Conservation (phyloP, 2,329 filamentous ascomycete species). For the Apiospora aurea region DNA sequence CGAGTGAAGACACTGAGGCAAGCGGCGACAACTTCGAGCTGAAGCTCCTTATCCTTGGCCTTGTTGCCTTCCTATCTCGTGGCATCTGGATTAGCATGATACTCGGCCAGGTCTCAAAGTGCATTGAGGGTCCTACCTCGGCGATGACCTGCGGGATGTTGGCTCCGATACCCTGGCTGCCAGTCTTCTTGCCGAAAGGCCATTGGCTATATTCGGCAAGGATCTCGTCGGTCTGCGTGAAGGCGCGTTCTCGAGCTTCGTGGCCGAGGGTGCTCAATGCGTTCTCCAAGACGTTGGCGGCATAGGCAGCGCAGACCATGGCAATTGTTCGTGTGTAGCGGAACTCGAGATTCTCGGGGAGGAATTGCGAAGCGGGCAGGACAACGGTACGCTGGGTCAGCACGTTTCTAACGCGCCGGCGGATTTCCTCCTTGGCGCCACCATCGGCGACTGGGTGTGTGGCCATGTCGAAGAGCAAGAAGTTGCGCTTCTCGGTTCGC, state of each 20-base stretch:
- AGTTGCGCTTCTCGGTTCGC: constrained; percentile 98
- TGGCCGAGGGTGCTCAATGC: constrained; percentile 93
- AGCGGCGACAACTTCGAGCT: constrained; percentile 95
- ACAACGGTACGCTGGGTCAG: constrained; percentile 95
- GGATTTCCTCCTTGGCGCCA: constrained; percentile 96
- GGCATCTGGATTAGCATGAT: background rate
- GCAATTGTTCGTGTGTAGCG: constrained; percentile 88
- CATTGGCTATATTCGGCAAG: constrained; percentile 96
- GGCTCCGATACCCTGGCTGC: constrained; percentile 82
- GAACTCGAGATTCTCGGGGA: constrained; percentile 94
- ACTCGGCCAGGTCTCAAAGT: background rate
- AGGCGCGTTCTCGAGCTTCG: constrained; percentile 91
- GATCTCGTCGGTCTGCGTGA: constrained; percentile 95
- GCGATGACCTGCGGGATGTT: constrained; percentile 87
- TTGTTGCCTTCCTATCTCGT: constrained; percentile 75
- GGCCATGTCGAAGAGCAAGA: constrained; percentile 99
- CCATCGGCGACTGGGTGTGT: constrained; percentile 97
- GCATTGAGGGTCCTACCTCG: constrained; percentile 60
- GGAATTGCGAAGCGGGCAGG: constrained; percentile 82
- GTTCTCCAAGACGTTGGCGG: constrained; percentile 97
- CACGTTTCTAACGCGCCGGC: constrained; percentile 88
- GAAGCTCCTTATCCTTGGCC: constrained; percentile 91
- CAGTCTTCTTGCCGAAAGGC: constrained; percentile 89
- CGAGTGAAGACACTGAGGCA: constrained; percentile 97
- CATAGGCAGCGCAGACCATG: constrained; percentile 98